Base-by-base conservation (phyloP, 2,329 filamentous ascomycete species). In the Colletotrichum sp. region DNA sequence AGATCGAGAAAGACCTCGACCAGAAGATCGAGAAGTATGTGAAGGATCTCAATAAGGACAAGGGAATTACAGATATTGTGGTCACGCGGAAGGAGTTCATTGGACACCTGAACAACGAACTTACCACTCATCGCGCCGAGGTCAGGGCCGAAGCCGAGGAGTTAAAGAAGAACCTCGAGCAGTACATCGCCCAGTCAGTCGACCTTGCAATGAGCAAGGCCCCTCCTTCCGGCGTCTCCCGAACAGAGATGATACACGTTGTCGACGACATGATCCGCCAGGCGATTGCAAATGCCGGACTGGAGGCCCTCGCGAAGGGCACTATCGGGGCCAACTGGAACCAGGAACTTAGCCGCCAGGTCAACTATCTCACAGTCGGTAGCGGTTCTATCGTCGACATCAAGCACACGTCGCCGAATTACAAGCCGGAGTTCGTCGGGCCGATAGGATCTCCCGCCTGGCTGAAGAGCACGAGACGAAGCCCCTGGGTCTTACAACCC, bases 361-460 rank as follows among this genome's bases (percentile, higher is more conserved):
- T 96, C 84, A 98, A 98, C 86, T 96, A 93, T 85, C 94, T 98
- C 79, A 89, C 90, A 5, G 80, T 85, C 2, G 91, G 92, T 6
- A 85, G 92, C 21, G 95, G 95, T 7, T 95, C 95, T 2, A 80
- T 88, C 3, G 85, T 97, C 77, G 90, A 96, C 79, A 86, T 86
- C 0, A 79, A 82, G 3, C 84, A 90, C 32, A 94, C 92, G 1
- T 96, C 94, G 0, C 88, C 90, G 1, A 89, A 89, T 0, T 93
- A 88, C 84, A 77, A 85, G 78, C 82, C 82, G 71, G 80, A 77
- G n/a, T 79, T 81, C 79, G 36, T 79, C 80, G 73, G 73, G 79
- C 74, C 69, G 49, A 13, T 79, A 77, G 78, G 69, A 15, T 69
- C 69, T 13, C 15, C 34, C 34, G 24, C 60, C 16, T 69, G 74